Evolutionary conservation across 306 rosid species (phyloP).

Genomic region (Inga leiocalycina): DNA sequence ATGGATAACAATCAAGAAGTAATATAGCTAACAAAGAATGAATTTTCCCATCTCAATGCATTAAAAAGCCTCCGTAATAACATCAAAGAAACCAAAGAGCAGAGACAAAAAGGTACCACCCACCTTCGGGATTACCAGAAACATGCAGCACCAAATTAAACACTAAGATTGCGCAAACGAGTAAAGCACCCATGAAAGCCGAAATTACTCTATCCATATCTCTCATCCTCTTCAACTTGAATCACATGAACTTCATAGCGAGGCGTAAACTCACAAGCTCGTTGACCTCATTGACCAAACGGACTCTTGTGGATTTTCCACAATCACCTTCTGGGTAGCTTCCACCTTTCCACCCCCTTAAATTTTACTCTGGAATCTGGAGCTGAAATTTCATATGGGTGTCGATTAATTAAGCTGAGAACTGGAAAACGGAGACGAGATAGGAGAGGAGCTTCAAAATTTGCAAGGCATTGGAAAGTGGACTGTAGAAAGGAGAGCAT

Average conservation of each 20-base stretch:
- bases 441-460: not conserved
- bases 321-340: not conserved
- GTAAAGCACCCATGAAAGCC: conserved; percentile 15
- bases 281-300: too few species aligned
- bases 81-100: not conserved
- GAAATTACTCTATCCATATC: conserved; percentile 28
- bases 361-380: not conserved
- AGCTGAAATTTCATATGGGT: not conserved
- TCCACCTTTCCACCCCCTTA: not conserved
- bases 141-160: conserved; percentile 24
- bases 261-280: too few species aligned
- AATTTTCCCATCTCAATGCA: not conserved
- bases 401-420: not conserved
- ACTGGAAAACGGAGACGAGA: not conserved
- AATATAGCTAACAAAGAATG: not conserved
- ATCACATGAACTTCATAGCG: too few species aligned
- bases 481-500: not conserved
- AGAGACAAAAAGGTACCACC: conserved; percentile 8
- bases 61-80: conserved; percentile 6
- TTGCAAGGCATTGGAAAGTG: not conserved
- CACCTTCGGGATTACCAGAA: conserved; percentile 40
- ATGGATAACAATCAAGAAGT: not conserved
- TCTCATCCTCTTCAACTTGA: not conserved
- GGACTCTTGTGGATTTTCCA: not conserved
- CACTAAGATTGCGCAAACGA: conserved; percentile 15